A percentile compares a stretch with the other conserved stretches of the same genome.
Conservation (phyloP, 1,284 basidiomycete species). For the Trametes pubescens region DNA sequence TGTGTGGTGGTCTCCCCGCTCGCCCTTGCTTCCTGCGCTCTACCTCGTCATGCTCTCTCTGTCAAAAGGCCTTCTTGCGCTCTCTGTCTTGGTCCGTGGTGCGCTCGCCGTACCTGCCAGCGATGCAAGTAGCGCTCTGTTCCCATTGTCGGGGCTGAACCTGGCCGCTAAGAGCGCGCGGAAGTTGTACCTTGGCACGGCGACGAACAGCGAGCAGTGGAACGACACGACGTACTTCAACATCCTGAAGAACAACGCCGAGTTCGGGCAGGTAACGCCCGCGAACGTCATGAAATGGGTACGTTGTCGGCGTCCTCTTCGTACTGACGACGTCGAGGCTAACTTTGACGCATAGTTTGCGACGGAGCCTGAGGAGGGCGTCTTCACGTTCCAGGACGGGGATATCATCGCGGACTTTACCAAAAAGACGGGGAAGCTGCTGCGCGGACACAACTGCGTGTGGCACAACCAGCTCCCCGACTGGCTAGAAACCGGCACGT, state of each 20-base stretch:
- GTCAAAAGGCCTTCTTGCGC: not conserved
- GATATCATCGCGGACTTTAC: constrained; percentile 58
- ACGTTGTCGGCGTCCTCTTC: constrained; percentile 9
- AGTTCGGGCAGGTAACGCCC: constrained; percentile 61
- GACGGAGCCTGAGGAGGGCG: constrained; percentile 58
- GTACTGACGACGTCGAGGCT: not conserved
- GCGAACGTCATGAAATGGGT: constrained; percentile 69
- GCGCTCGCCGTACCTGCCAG: not conserved
- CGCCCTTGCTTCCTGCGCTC: not conserved
- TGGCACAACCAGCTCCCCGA: constrained; percentile 64
- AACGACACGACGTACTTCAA: constrained; percentile 53
- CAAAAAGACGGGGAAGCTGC: constrained; percentile 50
- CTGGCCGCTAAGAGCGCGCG: constrained; percentile 54
- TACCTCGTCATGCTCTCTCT: constrained; percentile 5
- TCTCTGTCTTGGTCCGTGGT: not conserved
- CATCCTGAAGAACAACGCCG: constrained; percentile 50
- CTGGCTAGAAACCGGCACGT: constrained; percentile 57
- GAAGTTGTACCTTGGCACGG: constrained; percentile 67
- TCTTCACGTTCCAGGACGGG: constrained; percentile 55
- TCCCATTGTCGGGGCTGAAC: constrained; percentile 39
- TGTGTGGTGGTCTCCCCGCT: too few species aligned
- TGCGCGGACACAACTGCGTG: constrained; percentile 56
- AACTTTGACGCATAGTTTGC: constrained; percentile 48
- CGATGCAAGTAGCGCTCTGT: not conserved
- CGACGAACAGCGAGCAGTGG: constrained; percentile 66